Conservation (phyloP, 2,329 filamentous ascomycete genomes). For the Penicillium sp. region DNA sequence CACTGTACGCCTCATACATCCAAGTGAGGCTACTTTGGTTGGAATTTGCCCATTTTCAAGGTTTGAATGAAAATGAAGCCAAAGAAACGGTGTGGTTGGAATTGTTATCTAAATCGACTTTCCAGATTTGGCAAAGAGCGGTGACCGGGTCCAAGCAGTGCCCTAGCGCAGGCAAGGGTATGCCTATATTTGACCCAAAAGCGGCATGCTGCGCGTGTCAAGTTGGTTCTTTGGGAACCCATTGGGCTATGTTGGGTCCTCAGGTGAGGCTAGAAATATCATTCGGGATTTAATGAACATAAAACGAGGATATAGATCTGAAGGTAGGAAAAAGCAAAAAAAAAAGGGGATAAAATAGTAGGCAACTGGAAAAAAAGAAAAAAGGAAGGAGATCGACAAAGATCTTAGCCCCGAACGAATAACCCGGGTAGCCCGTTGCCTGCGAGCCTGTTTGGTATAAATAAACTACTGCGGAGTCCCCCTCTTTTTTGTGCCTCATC, state of each 20-base stretch:
- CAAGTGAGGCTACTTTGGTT: background rate
- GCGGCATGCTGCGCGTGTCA: background rate
- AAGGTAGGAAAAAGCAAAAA: too few relatives aligned
- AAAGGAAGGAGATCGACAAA: too few relatives aligned
- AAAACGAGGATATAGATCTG: too few relatives aligned
- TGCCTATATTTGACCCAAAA: background rate
- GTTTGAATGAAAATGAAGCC: background rate
- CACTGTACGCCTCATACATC: background rate
- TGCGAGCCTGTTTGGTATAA: background rate
- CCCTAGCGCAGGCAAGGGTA: slow-evolving; percentile 2
- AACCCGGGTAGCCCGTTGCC: too few relatives aligned
- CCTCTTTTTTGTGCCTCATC: background rate
- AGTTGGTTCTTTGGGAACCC: background rate
- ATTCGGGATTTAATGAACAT: too few relatives aligned
- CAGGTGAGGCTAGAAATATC: too few relatives aligned
- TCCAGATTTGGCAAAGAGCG: slow-evolving; percentile 2
- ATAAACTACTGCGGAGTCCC: too few relatives aligned
- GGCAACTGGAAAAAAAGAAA: too few relatives aligned
- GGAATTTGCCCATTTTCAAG: background rate
- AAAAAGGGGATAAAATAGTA: too few relatives aligned
- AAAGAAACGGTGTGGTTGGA: background rate
- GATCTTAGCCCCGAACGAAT: too few relatives aligned
- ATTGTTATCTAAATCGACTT: background rate
- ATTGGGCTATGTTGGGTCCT: too few relatives aligned
- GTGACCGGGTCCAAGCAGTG: slow-evolving; percentile 3